These are phyloP conservation scores for Populus davidiana DNA, from an alignment of 345 rosid species.

Conservation along the genomic window DNA sequence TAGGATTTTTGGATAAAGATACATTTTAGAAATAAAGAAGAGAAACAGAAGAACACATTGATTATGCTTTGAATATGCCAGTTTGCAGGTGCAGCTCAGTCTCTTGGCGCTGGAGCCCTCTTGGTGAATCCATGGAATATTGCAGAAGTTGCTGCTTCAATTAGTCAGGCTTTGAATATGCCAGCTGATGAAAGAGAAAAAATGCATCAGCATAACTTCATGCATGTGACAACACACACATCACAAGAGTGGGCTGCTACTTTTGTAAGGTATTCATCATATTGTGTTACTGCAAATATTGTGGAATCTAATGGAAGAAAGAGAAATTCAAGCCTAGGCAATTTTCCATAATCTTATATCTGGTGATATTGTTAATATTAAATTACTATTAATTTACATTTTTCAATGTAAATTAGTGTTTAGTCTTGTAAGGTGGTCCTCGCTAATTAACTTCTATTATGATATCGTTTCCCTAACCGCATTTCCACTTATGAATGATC, in stretches of 20 bases:
- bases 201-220: slow-evolving; percentile 52
- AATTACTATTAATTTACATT: too few species aligned
- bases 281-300: neutral
- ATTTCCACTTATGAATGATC: too few species aligned
- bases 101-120: slow-evolving; percentile 63
- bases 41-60: neutral
- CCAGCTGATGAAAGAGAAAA: slow-evolving; percentile 57
- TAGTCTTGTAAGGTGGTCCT: too few species aligned
- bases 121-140: slow-evolving; percentile 62
- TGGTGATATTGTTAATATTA: too few species aligned
- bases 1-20: neutral
- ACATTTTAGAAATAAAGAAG: neutral
- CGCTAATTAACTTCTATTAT: too few species aligned
- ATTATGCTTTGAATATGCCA: slow-evolving; percentile 21
- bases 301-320: neutral
- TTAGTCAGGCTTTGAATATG: slow-evolving; percentile 55
- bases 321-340: neutral
- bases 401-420: too few species aligned
- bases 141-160: slow-evolving; percentile 55
- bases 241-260: slow-evolving; percentile 72
- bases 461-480: too few species aligned
- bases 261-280: slow-evolving; percentile 44
- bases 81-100: slow-evolving; percentile 71
- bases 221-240: slow-evolving; percentile 60
- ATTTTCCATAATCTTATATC: too few species aligned